Conservation (phyloP, 192 early-diverging fungal species). For the Coemansia brasiliensis region DNA sequence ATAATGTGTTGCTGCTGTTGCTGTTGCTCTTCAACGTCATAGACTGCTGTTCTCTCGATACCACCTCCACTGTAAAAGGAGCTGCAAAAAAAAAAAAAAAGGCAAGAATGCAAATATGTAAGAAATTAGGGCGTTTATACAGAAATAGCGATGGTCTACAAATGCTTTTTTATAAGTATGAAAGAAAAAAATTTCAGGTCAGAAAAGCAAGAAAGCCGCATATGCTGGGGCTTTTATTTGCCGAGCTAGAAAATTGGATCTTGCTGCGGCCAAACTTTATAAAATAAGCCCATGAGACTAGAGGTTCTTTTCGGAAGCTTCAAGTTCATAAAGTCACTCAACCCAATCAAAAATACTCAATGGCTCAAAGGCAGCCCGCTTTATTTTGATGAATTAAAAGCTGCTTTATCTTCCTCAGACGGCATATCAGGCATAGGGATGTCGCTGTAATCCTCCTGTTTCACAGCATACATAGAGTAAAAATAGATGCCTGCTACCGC, state of each 20-base stretch:
- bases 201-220: too few relatives aligned
- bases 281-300: too few relatives aligned
- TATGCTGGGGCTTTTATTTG: background rate
- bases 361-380: too few relatives aligned
- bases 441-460: slow-evolving; percentile 78
- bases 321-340: too few relatives aligned
- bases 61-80: background rate
- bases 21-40: slow-evolving; percentile 19
- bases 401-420: slow-evolving; percentile 26
- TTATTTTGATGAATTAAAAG: slow-evolving; percentile 13
- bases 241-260: background rate
- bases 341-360: too few relatives aligned
- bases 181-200: background rate
- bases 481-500: slow-evolving; percentile 46
- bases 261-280: too few relatives aligned
- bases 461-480: slow-evolving; percentile 72
- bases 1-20: slow-evolving; percentile 11
- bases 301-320: too few relatives aligned
- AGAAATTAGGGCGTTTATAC: too few relatives aligned
- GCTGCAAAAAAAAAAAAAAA: too few relatives aligned
- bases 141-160: too few relatives aligned
- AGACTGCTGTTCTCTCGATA: slow-evolving; percentile 10
- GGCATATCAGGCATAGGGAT: slow-evolving; percentile 62
- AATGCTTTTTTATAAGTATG: too few relatives aligned
- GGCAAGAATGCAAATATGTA: too few relatives aligned